These are phyloP conservation scores for Pseudozyma thailandica DNA, from an alignment of 1,284 basidiomycete species.

Conservation along the genomic window DNA sequence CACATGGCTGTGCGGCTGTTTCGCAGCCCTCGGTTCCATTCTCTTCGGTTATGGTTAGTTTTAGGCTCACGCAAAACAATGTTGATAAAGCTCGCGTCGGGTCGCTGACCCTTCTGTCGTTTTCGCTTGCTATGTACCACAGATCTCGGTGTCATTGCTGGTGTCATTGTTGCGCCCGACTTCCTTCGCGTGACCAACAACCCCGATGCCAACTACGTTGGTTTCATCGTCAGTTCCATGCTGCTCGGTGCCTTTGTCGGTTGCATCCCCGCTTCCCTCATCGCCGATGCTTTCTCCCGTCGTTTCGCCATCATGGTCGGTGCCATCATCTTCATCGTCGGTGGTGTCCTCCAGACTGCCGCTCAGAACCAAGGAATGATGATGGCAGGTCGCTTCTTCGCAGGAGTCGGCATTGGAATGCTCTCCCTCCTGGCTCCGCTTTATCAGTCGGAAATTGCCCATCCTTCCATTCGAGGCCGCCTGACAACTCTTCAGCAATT, in stretches of 20 bases:
- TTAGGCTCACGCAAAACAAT: background rate
- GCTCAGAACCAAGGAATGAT: slow-evolving; percentile 74
- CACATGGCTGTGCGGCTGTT: slow-evolving; percentile 72
- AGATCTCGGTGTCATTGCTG: slow-evolving; percentile 70
- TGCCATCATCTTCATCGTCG: slow-evolving; percentile 71
- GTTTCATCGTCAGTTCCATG: slow-evolving; percentile 70
- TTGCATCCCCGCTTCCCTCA: slow-evolving; percentile 67
- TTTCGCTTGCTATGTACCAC: background rate
- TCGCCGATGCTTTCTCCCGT: slow-evolving; percentile 68
- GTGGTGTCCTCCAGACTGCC: slow-evolving; percentile 72
- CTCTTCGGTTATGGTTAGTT: slow-evolving; percentile 35
- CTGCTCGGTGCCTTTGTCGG: slow-evolving; percentile 63
- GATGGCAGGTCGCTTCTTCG: slow-evolving; percentile 76
- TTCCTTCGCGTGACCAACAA: slow-evolving; percentile 62
- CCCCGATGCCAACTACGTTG: slow-evolving; percentile 68
- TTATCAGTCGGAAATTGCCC: slow-evolving; percentile 75
- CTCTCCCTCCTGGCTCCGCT: slow-evolving; percentile 74
- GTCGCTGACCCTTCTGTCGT: background rate
- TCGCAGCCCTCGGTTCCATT: slow-evolving; percentile 70
- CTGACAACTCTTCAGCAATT: slow-evolving; percentile 76
- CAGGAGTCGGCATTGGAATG: slow-evolving; percentile 72
- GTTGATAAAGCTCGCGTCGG: background rate
- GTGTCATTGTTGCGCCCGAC: slow-evolving; percentile 70
- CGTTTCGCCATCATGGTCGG: slow-evolving; percentile 69
- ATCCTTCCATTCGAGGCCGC: slow-evolving; percentile 75